Evolutionary conservation across 768 basidiomycete species (phyloP).

Genomic region (Pleurotus salmoneostramineus): DNA sequence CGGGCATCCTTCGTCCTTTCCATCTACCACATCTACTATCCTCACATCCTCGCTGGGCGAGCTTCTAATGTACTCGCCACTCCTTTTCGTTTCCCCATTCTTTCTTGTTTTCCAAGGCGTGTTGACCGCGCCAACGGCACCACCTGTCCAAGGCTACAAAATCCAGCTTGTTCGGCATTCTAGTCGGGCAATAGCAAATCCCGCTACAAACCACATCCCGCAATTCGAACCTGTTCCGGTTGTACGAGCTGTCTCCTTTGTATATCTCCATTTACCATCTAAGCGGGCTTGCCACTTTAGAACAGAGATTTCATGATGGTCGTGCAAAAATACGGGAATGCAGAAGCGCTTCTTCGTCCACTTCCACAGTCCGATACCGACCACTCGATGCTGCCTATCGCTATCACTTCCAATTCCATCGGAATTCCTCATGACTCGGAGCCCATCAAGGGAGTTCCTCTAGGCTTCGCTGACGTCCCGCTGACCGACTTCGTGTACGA

Average conservation of each 20-base stretch:
- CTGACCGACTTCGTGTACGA: slow-evolving; percentile 20
- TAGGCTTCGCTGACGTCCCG: slow-evolving; percentile 15
- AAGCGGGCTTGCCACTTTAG: too few relatives aligned
- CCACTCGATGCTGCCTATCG: not conserved
- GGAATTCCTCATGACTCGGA: not conserved
- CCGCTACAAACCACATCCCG: not conserved
- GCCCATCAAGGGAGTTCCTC: not conserved
- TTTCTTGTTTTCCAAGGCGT: not conserved
- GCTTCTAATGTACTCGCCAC: not conserved
- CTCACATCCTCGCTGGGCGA: not conserved
- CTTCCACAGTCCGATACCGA: not conserved
- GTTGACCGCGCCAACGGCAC: not conserved
- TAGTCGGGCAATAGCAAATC: not conserved
- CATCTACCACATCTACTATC: not conserved
- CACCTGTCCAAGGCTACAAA: not conserved
- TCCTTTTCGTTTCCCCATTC: not conserved
- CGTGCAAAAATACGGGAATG: not conserved
- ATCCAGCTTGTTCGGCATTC: slow-evolving; percentile 3
- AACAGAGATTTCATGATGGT: too few relatives aligned
- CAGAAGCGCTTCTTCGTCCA: not conserved
- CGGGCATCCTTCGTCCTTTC: not conserved
- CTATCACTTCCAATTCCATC: not conserved
- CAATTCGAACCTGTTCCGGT: not conserved
- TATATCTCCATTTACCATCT: too few relatives aligned
- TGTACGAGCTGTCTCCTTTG: not conserved